Evolutionary conservation across 805 yeast species (phyloP), one percentile per base, ranked within the genome.

Genomic region (Scheffersomyces ergatensis): DNA sequence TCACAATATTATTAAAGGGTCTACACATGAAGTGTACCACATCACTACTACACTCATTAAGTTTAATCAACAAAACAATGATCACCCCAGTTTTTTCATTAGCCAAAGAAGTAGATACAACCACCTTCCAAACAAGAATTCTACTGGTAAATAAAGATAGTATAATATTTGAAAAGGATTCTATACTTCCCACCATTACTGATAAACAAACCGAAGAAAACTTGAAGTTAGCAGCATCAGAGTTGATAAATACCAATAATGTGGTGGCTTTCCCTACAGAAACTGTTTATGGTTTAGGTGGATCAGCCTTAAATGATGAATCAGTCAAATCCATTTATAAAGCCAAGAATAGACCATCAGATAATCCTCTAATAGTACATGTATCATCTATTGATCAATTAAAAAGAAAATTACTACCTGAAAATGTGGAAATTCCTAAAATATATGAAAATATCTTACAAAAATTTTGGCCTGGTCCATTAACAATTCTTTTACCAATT

Each of bases 221-320:
- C 44, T 62, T 89, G 2, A 38, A 60, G 9, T 62, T 62, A 15
- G 97, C 97, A 5, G 82, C 89, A 0, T 51, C 65, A 2, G 62
- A 81, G 4, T 60, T 89, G 4, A 59, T 66, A 14, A 60, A 62
- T 2, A 66, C 83, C 0, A 57, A 73, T 29, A 68, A 80, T 20
- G 89, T 83, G 0, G 89, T 93, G 12, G 98, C 92, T 0, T 90
- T 93, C 53, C 99, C 99, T 2, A 88, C 99, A 0, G 99, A 93
- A 57, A 93, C 99, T 0, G 99, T 93, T 0, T 93, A 93, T 60
- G 99, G 99, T 0, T 72, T 93, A 1, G 99, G 96, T 0, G 99
- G 93, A 1, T 83, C 90, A 3, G 86, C 95, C 0, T 66, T 87
- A 37, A 74, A 71, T 39, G 89, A 89, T 39, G 79, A 77, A 4